Base-by-base conservation (phyloP, 805 yeast genomes). In the Sungouiozyma intestinalis region DNA sequence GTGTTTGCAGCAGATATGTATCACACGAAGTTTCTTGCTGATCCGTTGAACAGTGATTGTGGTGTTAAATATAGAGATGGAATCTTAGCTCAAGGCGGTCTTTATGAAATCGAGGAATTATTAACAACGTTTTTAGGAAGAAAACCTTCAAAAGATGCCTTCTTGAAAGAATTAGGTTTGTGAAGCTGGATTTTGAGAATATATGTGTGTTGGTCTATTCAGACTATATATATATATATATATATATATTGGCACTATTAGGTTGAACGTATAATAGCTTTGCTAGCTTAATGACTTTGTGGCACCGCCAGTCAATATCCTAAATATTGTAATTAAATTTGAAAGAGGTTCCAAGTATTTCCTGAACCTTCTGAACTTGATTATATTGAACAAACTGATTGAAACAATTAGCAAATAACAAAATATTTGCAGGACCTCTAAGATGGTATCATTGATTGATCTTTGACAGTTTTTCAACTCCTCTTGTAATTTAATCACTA, bases 1-100 rank as follows among this genome's bases (percentile, higher is more conserved):
- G 94, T 84, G 14, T 85, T 79, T 67, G 92, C 94, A 1, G 74
- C 85, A 5, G 95, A 85, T 60, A 82, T 85, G 57, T 85, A 74
- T 65, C 77, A 82, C 59, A 64, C 84, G 3, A 72, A 74, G 54
- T 85, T 85, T 69, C 73, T 75, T 44, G 52, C 64, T 1, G 76
- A 81, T 58, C 92, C 94, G 36, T 69, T 82, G 73, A 74, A 77
- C 54, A 66, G 74, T 16, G 57, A 58, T 15, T 69, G 64, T 40
- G 95, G 95, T 40, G 61, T 74, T 21, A 66, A 71, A 46, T 85
- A 85, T 61, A 74, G 94, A 57, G 83, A 81, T 54, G 67, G 71
- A 34, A 76, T 85, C 20, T 66, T 85, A 52, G 73, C 71, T 15
- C 73, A 77, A 48, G 94, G 95, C 48, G 90, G 90, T 5, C 70